A percentile compares a stretch with the other conserved stretches of the same genome.
These are phyloP conservation scores for Penicillium atrosanguineum DNA, from an alignment of 495 filamentous ascomycete genomes.

Conservation along the genomic window DNA sequence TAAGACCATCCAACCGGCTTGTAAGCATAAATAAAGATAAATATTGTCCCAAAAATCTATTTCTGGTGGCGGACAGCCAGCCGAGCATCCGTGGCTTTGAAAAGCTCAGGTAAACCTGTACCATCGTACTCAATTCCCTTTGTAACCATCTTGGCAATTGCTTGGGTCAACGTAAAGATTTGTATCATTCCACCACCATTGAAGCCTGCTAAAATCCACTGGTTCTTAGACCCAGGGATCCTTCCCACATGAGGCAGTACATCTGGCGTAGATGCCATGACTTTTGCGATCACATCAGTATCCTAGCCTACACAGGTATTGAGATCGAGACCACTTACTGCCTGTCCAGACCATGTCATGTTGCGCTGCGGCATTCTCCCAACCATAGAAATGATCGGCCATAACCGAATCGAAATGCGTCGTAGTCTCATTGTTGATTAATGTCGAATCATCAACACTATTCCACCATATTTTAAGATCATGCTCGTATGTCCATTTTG, in stretches of 20 bases:
- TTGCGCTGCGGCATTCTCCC: slow-evolving; percentile 1
- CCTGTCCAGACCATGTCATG: slow-evolving; percentile 6
- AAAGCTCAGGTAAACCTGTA: not conserved
- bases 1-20: too few species aligned
- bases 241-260: slow-evolving; percentile 1
- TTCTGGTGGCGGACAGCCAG: not conserved
- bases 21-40: too few species aligned
- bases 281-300: not conserved
- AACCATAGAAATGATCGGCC: not conserved
- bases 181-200: not conserved
- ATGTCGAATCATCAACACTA: not conserved
- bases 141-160: not conserved
- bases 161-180: not conserved
- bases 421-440: not conserved
- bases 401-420: slow-evolving; percentile 1
- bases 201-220: slow-evolving; percentile 3
- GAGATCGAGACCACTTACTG: not conserved
- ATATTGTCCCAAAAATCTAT: not conserved
- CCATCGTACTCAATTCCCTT: not conserved
- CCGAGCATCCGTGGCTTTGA: not conserved
- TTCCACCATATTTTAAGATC: slow-evolving; percentile 3
- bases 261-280: slow-evolving; percentile 1
- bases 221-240: not conserved
- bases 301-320: not conserved
- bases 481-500: not conserved